phyloP scores from a whole-genome alignment of 2,329 filamentous ascomycete genomes.

The Zasmidium angulare region DNA sequence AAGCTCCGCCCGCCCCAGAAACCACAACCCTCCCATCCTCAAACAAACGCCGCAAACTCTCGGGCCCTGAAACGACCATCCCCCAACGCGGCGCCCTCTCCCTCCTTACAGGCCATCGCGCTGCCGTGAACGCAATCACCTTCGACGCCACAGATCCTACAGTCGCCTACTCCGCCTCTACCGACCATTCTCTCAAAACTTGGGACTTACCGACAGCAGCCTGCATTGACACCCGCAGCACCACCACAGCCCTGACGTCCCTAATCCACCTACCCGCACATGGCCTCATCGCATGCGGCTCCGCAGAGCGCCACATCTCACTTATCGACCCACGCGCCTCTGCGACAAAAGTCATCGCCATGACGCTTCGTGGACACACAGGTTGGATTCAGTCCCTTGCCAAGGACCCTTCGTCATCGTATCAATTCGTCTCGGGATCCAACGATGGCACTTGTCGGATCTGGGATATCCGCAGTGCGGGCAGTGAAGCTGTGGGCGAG shows the following conservation, averaged over 20 bases:
- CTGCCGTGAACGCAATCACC: constrained; percentile 72
- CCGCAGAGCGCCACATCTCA: constrained; percentile 81
- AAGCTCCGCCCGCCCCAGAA: constrained; percentile 71
- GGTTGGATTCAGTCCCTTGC: constrained; percentile 67
- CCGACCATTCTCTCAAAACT: constrained; percentile 87
- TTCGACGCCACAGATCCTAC: constrained; percentile 85
- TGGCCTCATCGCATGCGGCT: constrained; percentile 69
- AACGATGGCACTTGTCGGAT: constrained; percentile 91
- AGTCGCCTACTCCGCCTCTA: constrained; percentile 86
- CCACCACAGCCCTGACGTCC: constrained; percentile 78
- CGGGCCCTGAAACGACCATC: constrained; percentile 44
- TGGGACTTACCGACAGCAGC: constrained; percentile 82
- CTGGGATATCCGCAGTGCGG: constrained; percentile 82
- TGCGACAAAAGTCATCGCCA: constrained; percentile 72
- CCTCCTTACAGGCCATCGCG: constrained; percentile 69
- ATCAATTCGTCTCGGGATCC: constrained; percentile 76
- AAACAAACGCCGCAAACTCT: constrained; percentile 74
- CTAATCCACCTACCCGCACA: constrained; percentile 70
- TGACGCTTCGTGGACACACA: constrained; percentile 88
- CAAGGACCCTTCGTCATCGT: constrained; percentile 65
- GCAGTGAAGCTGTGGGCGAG: constrained; percentile 45
- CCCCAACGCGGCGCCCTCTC: constrained; percentile 76
- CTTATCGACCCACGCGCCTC: constrained; percentile 86
- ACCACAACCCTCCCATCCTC: constrained; percentile 63
- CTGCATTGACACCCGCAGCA: constrained; percentile 79